Evolutionary conservation across 805 yeast genomes (phyloP), one percentile per base, ranked within the genome.

Genomic region (Yamadazyma philogaea): DNA sequence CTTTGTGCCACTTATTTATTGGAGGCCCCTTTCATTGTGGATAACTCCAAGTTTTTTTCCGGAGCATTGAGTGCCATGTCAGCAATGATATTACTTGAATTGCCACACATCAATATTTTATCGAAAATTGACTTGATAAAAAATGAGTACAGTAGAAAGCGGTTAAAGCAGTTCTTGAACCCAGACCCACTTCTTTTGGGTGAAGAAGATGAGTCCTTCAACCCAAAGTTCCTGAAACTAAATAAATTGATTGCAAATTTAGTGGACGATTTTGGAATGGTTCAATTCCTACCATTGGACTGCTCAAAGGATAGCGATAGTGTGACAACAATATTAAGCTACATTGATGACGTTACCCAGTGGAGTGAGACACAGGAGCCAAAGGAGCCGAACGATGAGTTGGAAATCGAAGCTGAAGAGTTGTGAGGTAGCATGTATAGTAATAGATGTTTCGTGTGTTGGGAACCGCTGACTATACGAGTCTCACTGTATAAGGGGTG

Each of bases 241-340:
- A 91, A 88, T 60, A 77, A 77, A 52, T 77, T 90, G 12, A 89
- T 93, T 52, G 96, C 97, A 0, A 81, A 84, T 49, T 70, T 93
- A 51, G 95, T 90, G 27, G 98, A 93, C 58, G 99, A 93, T 56
- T 93, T 93, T 61, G 99, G 99, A 6, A 93, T 93, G 99, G 97
- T 93, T 2, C 97, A 93, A 60, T 93, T 89, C 57, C 67, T 93
- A 50, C 98, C 99, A 0, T 72, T 93, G 49, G 95, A 89, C 57
- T 77, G 82, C 50, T 61, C 72, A 21, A 72, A 73, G 54, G 84
- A 81, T 35, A 81, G 88, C 37, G 87, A 82, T 33, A 78, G 88
- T 37, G 83, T 93, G 17, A 79, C 83, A 10, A 82, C 89, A 0
- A 91, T 93, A 42, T 71, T 93, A 51, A 84, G 95, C 57, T 89